A percentile compares a stretch with the other conserved stretches of the same genome.
phyloP scores from a whole-genome alignment of 2,329 filamentous ascomycete species.

The Thermoascus crustaceus region DNA sequence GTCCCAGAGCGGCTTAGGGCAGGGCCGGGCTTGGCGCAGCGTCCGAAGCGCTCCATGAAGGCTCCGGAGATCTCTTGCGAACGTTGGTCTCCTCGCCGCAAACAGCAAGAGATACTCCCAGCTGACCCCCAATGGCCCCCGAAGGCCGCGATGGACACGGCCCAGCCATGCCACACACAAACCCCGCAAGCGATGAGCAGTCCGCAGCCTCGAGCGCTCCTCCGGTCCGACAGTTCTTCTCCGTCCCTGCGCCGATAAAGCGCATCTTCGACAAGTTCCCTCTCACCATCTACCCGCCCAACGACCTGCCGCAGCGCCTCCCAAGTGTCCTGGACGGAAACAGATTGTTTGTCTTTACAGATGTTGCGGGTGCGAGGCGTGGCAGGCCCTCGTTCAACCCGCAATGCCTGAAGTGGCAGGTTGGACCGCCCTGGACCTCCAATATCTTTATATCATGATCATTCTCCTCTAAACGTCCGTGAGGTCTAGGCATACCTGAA shows the following conservation, averaged over 20 bases:
- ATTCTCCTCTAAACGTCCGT: too few relatives aligned
- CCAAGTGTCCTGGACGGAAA: constrained; percentile 42
- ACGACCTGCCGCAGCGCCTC: constrained; percentile 61
- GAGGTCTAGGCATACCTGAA: constrained; percentile 67
- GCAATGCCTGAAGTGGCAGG: constrained; percentile 93
- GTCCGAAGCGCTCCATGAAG: too few relatives aligned
- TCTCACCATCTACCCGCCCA: constrained; percentile 63
- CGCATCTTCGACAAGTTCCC: constrained; percentile 79
- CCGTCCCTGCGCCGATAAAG: constrained; percentile 63
- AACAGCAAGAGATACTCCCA: neutral
- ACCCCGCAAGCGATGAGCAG: constrained; percentile 6
- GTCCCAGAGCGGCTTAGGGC: too few relatives aligned
- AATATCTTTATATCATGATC: neutral
- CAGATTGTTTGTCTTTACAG: constrained; percentile 70
- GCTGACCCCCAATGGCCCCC: constrained; percentile 19
- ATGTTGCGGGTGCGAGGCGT: constrained; percentile 50
- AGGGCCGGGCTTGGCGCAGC: too few relatives aligned
- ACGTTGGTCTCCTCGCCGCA: neutral
- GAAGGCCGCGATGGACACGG: constrained; percentile 16
- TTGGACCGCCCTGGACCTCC: constrained; percentile 32
- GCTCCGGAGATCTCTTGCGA: neutral
- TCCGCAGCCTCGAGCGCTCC: constrained; percentile 6
- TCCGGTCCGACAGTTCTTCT: constrained; percentile 27
- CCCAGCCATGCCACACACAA: constrained; percentile 18
- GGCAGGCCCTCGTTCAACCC: constrained; percentile 79